Conservation (phyloP, 768 basidiomycete species). For the Strobilomyces dryophilus region DNA sequence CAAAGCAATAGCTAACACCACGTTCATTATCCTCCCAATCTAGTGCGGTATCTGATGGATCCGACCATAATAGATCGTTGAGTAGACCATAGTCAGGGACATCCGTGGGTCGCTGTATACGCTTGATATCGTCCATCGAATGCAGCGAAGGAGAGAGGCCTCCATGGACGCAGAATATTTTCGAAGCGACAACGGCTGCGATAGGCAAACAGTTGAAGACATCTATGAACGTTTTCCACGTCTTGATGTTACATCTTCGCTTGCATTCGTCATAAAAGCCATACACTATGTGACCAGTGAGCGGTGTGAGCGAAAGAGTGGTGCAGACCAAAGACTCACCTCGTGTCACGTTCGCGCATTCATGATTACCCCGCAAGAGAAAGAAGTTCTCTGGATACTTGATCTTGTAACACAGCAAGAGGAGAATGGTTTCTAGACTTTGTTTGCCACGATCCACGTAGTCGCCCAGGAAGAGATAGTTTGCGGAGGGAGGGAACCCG, state of each 20-base stretch:
- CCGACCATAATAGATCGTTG: conserved; percentile 97
- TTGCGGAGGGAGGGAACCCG: conserved; percentile 94
- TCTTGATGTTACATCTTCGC: conserved; percentile 98
- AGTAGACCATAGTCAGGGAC: conserved; percentile 97
- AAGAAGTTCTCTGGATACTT: conserved; percentile 99
- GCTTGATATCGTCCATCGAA: conserved; percentile 98
- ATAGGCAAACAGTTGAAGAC: conserved; percentile 99
- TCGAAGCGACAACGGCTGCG: conserved; percentile 96
- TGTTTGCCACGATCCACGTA: conserved; percentile 99
- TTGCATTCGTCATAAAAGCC: conserved; percentile 99
- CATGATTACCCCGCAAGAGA: conserved; percentile 95
- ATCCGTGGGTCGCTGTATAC: conserved; percentile 96
- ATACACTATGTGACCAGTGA: conserved; percentile 60
- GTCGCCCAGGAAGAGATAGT: conserved; percentile 98
- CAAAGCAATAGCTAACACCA: conserved; percentile 98
- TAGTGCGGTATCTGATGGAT: conserved; percentile 94
- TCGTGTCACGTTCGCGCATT: conserved; percentile 98
- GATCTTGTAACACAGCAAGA: conserved; percentile 98
- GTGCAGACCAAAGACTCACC: conserved; percentile 47
- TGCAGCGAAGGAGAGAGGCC: conserved; percentile 90
- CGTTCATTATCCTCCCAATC: conserved; percentile 99
- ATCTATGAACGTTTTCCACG: conserved; percentile 99
- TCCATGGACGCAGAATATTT: conserved; percentile 99
- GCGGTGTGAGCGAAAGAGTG: conserved; percentile 13
- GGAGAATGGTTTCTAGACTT: conserved; percentile 94